Percentiles rank a stretch among this genome's conserved stretches.
Evolutionary conservation across 2,329 filamentous ascomycete species (phyloP).

Genomic region (Mariannaea elegans): DNA sequence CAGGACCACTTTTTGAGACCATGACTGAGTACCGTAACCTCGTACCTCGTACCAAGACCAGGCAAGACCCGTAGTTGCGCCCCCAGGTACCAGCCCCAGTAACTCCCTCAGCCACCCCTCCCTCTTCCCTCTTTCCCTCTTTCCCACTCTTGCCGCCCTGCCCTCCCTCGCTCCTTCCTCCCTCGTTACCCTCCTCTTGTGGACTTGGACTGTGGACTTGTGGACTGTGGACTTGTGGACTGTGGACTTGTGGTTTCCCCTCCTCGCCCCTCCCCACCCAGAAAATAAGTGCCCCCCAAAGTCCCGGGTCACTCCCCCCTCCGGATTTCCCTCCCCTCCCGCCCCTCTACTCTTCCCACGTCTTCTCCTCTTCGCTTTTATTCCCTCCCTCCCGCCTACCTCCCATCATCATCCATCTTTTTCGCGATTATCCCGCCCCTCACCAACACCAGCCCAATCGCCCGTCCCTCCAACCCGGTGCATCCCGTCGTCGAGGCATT

Average conservation of each 20-base stretch:
- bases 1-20: conserved; percentile 28
- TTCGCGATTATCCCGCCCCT: conserved; percentile 33
- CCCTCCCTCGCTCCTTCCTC: conserved; percentile 35
- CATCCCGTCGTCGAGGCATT: conserved; percentile 40
- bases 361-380: conserved; percentile 38
- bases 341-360: conserved; percentile 40
- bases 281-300: conserved; percentile 37
- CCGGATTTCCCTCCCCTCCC: conserved; percentile 40
- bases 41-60: conserved; percentile 16
- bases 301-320: conserved; percentile 37
- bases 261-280: conserved; percentile 40
- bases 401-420: conserved; percentile 39
- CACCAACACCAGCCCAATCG: conserved; percentile 40
- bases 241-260: conserved; percentile 34
- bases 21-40: too few species aligned
- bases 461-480: conserved; percentile 25
- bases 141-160: neutral
- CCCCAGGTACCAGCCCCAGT: conserved; percentile 32
- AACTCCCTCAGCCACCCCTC: conserved; percentile 44
- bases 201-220: conserved; percentile 22
- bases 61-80: conserved; percentile 4
- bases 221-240: conserved; percentile 1
- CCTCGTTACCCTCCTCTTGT: conserved; percentile 32
- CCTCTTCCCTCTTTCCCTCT: conserved; percentile 23
- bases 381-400: conserved; percentile 38